Percentiles rank a stretch among this genome's conserved stretches.
Conservation (phyloP, 345 rosid species). For the Isatis tinctoria region DNA sequence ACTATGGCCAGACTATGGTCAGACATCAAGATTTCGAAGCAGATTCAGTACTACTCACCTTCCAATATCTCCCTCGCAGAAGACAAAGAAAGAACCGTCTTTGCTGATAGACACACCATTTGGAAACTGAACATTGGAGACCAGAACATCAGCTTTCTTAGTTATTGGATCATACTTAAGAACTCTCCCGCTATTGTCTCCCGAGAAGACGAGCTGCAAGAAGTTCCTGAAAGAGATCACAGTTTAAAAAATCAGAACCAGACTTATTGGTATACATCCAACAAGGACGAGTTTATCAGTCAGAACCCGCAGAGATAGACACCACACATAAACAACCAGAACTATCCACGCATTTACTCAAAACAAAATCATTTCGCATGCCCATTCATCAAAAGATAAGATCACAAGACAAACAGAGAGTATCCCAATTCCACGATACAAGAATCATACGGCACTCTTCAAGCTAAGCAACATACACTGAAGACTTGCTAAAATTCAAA, state of each 20-base stretch:
- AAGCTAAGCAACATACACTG: neutral
- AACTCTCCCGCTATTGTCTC: slow-evolving; percentile 67
- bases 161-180: slow-evolving; percentile 66
- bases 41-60: slow-evolving; percentile 39
- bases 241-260: neutral
- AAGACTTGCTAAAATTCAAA: neutral
- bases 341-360: neutral
- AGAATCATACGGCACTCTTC: neutral
- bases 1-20: too few relatives aligned
- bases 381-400: neutral
- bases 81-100: slow-evolving; percentile 74
- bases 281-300: neutral
- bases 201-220: slow-evolving; percentile 73
- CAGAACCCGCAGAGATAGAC: neutral
- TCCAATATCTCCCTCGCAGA: slow-evolving; percentile 64
- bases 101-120: slow-evolving; percentile 86
- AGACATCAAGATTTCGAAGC: too few relatives aligned
- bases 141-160: slow-evolving; percentile 64
- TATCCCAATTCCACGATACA: neutral
- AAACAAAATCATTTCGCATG: neutral
- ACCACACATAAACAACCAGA: neutral
- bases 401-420: neutral
- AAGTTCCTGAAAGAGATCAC: slow-evolving; percentile 59
- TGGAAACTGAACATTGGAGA: slow-evolving; percentile 69
- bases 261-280: neutral